Evolutionary conservation across 805 yeast genomes (phyloP), one percentile per base, ranked within the genome.

Genomic region (Yamadazyma sp.): DNA sequence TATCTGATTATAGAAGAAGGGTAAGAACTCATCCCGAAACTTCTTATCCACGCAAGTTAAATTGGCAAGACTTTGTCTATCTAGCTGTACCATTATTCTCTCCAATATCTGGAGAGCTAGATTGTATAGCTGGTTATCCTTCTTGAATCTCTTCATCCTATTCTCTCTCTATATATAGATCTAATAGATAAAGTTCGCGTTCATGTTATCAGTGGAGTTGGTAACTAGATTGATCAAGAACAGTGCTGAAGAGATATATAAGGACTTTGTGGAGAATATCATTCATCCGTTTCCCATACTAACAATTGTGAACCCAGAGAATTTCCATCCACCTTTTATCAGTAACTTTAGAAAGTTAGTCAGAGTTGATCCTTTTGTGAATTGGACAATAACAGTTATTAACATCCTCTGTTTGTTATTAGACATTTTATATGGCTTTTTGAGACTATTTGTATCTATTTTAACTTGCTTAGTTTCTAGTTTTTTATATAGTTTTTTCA

Each of bases 301-400:
- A 6, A 33, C 52, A 13, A 38, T 53, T 4, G 23, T 48, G 4
- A 38, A 46, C 30, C 60, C 60, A 8, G 55, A 52, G 13, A 36
- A 41, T 11, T 54, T 43, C 31, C 49, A 45, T 21, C 61, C 57
- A n/a, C 62, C 62, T 7, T 56, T 56, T 36, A 40, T 41, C 15
- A 37, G 32, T 11, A 34, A 34, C 21, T 28, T 34, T 19, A 33
- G 30, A 13, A 15, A 28, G 4, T 3, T 40, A 23, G 23, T 31
- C 24, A 27, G 27, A 11, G 23, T 20, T 23, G 28, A 23, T 10
- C 21, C 27, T 22, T 26, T 19, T 6, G 15, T 8, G 32, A 11
- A 19, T 13, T 28, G 26, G 35, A 8, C 2, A 12, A 23, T n/a
- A n/a, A 25, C 34, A 15, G 12, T 18, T 7, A 16, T 35, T 8